Evolutionary conservation across 805 yeast species (phyloP), one percentile per base, ranked within the genome.

Genomic region (Komagataella phaffii): DNA sequence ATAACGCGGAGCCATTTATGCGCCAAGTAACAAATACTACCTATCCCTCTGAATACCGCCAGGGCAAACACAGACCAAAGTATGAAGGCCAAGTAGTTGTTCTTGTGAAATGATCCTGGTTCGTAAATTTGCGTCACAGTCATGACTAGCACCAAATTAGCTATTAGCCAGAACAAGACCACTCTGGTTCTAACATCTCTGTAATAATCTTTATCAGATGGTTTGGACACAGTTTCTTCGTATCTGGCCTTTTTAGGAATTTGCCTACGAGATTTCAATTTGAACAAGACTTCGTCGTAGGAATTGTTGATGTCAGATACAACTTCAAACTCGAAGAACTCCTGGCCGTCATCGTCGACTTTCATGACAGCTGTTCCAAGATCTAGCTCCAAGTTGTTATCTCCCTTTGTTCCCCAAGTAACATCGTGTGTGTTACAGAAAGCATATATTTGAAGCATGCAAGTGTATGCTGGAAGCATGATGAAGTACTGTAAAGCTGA

Each of bases 391-490:
- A 80, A 84, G 54, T 77, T 79, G 56, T 83, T 85, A 54, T 90
- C 96, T 58, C 99, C 99, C 64, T 91, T 91, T 2, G 99, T 91
- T 68, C 99, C 99, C 99, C 99, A 91, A 0, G 96, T 86, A 50
- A 93, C 96, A 72, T 91, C 99, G 68, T 91, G 98, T 2, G 97
- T 91, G 65, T 91, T 91, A 71, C 99, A 91, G 68, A 91, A 89
- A 1, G 99, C 97, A 70, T 89, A 91, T 53, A 93, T 89, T 68
- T 91, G 97, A 53, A 91, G 72, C 2, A 96, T 83, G 69, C 96
- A 88, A 3, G 95, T 85, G 64, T 89, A 91, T 0, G 95, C 83
- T 23, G 99, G 98, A 51, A 91, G 74, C 74, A 93, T 76, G 57
- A 90, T 64, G 68, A 91, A 86, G 72, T 93, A 91, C 65, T 91